Conservation (phyloP, 225 moss, liverwort and hornwort genomes). For the Antitrichia curtipendula region DNA sequence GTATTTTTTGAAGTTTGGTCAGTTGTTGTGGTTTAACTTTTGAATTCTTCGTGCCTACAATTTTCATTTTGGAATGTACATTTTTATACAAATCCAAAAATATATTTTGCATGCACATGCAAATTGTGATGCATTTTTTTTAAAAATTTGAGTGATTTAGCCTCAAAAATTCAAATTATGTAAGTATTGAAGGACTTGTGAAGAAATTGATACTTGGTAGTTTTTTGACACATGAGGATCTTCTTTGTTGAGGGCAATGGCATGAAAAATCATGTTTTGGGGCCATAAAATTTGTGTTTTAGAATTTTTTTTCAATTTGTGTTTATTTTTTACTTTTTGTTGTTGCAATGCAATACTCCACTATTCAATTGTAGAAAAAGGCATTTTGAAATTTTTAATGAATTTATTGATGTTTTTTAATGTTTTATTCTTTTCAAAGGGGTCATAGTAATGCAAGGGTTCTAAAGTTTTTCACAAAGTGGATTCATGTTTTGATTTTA, state of each 20-base stretch:
- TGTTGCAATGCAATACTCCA: not conserved
- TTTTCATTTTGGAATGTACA: not conserved
- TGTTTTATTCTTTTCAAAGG: not conserved
- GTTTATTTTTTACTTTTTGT: not conserved
- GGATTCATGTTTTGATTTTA: not conserved
- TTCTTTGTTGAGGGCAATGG: not conserved
- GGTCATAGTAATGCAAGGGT: too few relatives aligned
- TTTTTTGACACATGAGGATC: not conserved
- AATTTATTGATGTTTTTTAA: not conserved
- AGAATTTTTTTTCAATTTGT: not conserved
- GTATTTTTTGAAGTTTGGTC: not conserved
- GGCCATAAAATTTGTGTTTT: not conserved
- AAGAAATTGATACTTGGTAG: not conserved
- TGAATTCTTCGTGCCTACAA: accelerated
- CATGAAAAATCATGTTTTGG: not conserved
- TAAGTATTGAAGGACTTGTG: not conserved
- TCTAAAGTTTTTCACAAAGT: not conserved
- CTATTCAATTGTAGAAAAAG: accelerated
- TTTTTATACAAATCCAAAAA: not conserved
- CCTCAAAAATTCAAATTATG: not conserved
- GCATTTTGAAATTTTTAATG: not conserved
- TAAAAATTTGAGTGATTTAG: not conserved
- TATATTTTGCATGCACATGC: accelerated
- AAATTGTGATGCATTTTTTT: not conserved
- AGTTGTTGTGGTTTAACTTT: accelerated